phyloP scores from a whole-genome alignment of 31 red algal genomes.

The Asparagopsis taxiformis region DNA sequence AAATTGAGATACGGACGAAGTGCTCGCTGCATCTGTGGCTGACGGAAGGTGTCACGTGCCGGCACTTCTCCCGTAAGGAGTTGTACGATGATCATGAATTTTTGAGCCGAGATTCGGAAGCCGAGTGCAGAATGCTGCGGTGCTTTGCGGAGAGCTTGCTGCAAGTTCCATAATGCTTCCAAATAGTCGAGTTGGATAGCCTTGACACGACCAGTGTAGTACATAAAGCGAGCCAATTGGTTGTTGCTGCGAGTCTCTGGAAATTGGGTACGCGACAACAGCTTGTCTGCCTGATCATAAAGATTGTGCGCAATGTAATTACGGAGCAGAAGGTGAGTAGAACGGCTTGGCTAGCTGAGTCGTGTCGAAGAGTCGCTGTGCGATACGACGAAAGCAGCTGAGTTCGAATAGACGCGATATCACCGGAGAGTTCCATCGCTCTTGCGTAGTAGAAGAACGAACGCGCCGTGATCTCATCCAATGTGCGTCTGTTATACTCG shows the following conservation, averaged over 20 bases:
- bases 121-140: conserved; percentile 85
- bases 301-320: conserved; percentile 74
- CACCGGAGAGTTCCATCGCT: conserved; percentile 66
- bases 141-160: conserved; percentile 92
- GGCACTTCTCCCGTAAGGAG: conserved; percentile 95
- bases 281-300: conserved; percentile 98
- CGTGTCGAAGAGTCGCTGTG: conserved; percentile 86
- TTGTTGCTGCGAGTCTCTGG: conserved; percentile 97
- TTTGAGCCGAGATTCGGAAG: conserved; percentile 80
- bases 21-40: conserved; percentile 63
- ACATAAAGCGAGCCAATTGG: conserved; percentile 96
- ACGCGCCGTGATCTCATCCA: conserved; percentile 90
- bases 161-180: conserved; percentile 86
- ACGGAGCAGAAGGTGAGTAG: conserved; percentile 89
- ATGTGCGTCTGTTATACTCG: conserved; percentile 76
- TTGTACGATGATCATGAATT: conserved; percentile 94
- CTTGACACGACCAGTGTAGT: conserved; percentile 93
- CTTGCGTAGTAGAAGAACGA: conserved; percentile 87
- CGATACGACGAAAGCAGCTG: conserved; percentile 77
- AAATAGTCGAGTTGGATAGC: conserved; percentile 96
- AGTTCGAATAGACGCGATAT: conserved; percentile 63
- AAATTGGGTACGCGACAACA: conserved; percentile 83
- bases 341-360: conserved; percentile 85
- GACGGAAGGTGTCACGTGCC: conserved; percentile 68
- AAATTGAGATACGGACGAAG: conserved; percentile 86